Conservation (phyloP, 805 yeast genomes). For the Jamesozyma lodderae region DNA sequence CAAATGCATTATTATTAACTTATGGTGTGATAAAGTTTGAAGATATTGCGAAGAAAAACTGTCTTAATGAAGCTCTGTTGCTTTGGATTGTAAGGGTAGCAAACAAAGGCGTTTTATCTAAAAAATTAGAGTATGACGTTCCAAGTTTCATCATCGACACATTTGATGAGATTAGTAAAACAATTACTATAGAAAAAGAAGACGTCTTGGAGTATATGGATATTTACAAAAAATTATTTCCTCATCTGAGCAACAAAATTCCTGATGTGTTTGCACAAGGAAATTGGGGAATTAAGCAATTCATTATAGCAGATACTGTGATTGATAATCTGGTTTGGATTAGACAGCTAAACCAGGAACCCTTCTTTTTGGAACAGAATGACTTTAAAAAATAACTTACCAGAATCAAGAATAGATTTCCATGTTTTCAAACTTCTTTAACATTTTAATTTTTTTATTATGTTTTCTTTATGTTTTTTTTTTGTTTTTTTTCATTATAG, state of each 20-base stretch:
- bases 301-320: slow-evolving; percentile 42
- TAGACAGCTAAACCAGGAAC: slow-evolving; percentile 31
- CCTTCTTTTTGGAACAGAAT: slow-evolving; percentile 26
- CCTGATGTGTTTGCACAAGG: slow-evolving; percentile 50
- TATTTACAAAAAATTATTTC: slow-evolving; percentile 45
- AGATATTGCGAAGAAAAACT: slow-evolving; percentile 38
- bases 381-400: too few relatives aligned
- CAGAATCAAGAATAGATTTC: too few relatives aligned
- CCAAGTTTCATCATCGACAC: slow-evolving; percentile 43
- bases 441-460: too few relatives aligned
- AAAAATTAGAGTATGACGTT: slow-evolving; percentile 24
- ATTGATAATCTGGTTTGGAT: slow-evolving; percentile 43
- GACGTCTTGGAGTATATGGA: slow-evolving; percentile 49
- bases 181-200: slow-evolving; percentile 36
- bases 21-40: slow-evolving; percentile 51
- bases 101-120: slow-evolving; percentile 30
- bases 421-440: too few relatives aligned
- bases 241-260: slow-evolving; percentile 38
- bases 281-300: slow-evolving; percentile 36
- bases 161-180: slow-evolving; percentile 33
- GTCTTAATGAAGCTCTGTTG: slow-evolving; percentile 50
- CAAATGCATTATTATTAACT: slow-evolving; percentile 44
- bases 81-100: slow-evolving; percentile 55
- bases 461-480: too few relatives aligned
- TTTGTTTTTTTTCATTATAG: too few relatives aligned